A percentile compares a stretch with the other conserved stretches of the same genome.
Evolutionary conservation across 306 rosid species (phyloP).

Genomic region (Inga laurina): DNA sequence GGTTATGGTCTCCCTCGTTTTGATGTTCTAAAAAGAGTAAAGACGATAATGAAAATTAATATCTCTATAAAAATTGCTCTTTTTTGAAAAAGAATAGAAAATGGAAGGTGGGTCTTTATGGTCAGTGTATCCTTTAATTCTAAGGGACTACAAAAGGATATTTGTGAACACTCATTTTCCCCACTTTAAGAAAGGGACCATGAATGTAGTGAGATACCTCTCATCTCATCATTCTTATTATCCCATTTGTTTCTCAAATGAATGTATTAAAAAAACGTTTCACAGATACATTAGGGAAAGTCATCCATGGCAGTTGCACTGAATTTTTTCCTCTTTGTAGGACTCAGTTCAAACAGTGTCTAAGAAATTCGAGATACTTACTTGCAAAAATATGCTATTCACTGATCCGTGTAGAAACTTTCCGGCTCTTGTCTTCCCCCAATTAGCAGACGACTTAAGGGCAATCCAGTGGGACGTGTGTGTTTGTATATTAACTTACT

Average conservation of each 20-base stretch:
- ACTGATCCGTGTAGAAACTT: slow-evolving; percentile 25
- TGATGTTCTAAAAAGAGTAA: no score
- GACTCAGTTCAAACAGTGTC: neutral
- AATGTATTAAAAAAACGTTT: no score
- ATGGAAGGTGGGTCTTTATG: neutral
- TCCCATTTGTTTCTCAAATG: neutral
- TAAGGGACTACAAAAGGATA: neutral
- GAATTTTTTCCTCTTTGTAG: neutral
- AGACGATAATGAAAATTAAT: no score
- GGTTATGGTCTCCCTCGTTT: no score
- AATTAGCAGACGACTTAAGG: slow-evolving; percentile 15
- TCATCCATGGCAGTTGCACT: neutral
- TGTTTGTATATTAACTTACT: slow-evolving; percentile 24
- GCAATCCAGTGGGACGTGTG: slow-evolving; percentile 13
- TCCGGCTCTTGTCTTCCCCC: slow-evolving; percentile 4
- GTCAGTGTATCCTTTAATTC: neutral
- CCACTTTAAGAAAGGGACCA: neutral
- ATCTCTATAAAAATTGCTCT: neutral
- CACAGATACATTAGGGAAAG: neutral
- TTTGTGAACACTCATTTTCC: neutral
- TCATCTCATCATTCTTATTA: neutral
- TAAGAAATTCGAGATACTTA: neutral
- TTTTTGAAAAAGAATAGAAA: neutral
- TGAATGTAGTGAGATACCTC: neutral
- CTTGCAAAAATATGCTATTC: slow-evolving; percentile 29